A percentile compares a stretch with the other conserved stretches of the same genome.
These are phyloP conservation scores for Alternaria sp. DNA, from an alignment of 2,329 filamentous ascomycete genomes.

Conservation along the genomic window DNA sequence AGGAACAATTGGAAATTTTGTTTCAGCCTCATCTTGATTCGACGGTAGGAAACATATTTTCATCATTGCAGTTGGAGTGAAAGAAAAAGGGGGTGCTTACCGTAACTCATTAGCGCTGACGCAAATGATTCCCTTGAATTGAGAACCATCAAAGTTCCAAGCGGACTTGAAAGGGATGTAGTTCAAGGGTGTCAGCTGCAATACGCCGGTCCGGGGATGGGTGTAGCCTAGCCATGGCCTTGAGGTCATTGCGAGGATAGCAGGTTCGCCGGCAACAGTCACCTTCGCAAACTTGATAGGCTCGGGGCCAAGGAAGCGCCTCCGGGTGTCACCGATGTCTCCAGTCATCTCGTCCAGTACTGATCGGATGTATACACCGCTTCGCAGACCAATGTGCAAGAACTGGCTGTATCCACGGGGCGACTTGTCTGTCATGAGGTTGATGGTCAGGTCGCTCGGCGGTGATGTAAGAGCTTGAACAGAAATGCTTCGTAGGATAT, in stretches of 20 bases:
- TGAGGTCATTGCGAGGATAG: conserved; percentile 88
- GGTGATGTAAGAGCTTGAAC: conserved; percentile 92
- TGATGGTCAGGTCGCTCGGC: conserved; percentile 86
- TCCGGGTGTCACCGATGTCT: conserved; percentile 91
- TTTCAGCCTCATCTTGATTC: conserved; percentile 55
- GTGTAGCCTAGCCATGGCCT: conserved; percentile 96
- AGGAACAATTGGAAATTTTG: conserved; percentile 91
- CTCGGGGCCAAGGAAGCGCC: conserved; percentile 91
- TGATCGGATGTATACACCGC: conserved; percentile 93
- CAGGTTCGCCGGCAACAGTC: conserved; percentile 82
- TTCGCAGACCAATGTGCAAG: conserved; percentile 93
- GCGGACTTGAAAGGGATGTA: conserved; percentile 90
- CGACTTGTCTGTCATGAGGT: conserved; percentile 93
- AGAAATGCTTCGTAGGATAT: conserved; percentile 81
- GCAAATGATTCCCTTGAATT: conserved; percentile 93
- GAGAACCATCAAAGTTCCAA: conserved; percentile 95
- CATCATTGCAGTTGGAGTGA: conserved; percentile 62
- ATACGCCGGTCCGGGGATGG: conserved; percentile 82
- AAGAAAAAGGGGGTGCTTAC: conserved; percentile 61
- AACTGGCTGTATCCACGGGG: conserved; percentile 88
- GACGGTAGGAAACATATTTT: conserved; percentile 57
- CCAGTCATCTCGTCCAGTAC: conserved; percentile 95
- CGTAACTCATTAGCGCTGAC: conserved; percentile 87
- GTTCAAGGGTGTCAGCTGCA: conserved; percentile 89
- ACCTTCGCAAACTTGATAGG: conserved; percentile 89